These are phyloP conservation scores for Pluteus cervinus DNA, from an alignment of 768 basidiomycete genomes.

Conservation along the genomic window DNA sequence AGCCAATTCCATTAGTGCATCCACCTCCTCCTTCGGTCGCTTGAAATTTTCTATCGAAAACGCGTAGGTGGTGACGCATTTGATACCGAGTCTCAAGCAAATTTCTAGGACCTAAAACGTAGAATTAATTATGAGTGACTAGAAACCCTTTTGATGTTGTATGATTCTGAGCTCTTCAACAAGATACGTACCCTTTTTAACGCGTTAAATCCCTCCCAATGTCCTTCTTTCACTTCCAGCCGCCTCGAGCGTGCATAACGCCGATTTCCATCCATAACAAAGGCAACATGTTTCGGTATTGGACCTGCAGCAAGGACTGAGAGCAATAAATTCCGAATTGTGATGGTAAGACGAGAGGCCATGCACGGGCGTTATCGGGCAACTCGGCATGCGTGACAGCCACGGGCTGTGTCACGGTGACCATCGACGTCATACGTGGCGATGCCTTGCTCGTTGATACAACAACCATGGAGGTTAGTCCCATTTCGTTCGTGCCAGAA, in stretches of 20 bases:
- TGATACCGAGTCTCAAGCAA: constrained; percentile 73
- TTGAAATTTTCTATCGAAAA: constrained; percentile 98
- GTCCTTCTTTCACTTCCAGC: constrained; percentile 69
- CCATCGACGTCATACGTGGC: no score
- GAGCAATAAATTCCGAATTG: constrained; percentile 49
- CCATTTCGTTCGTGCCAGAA: no score
- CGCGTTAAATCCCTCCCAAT: constrained; percentile 77
- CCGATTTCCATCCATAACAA: constrained; percentile 97
- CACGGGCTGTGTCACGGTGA: no score
- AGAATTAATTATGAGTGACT: no score
- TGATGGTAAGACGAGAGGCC: no score
- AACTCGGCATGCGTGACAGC: no score
- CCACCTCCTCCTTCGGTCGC: constrained; percentile 78
- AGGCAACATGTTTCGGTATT: constrained; percentile 84
- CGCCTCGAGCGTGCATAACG: constrained; percentile 74
- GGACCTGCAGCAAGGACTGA: constrained; percentile 74
- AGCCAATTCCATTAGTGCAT: constrained; percentile 80
- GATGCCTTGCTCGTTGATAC: no score
- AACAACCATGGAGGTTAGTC: no score
- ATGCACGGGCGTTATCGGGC: no score
- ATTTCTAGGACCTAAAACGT: constrained; percentile 69
- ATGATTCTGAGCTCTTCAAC: constrained; percentile 1
- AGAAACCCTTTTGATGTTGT: constrained; percentile 1
- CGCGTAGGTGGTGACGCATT: constrained; percentile 91
- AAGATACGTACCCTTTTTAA: constrained; percentile 59